These are phyloP conservation scores for Aspergillus floridensis DNA, from an alignment of 2,329 filamentous ascomycete species.

Conservation along the genomic window DNA sequence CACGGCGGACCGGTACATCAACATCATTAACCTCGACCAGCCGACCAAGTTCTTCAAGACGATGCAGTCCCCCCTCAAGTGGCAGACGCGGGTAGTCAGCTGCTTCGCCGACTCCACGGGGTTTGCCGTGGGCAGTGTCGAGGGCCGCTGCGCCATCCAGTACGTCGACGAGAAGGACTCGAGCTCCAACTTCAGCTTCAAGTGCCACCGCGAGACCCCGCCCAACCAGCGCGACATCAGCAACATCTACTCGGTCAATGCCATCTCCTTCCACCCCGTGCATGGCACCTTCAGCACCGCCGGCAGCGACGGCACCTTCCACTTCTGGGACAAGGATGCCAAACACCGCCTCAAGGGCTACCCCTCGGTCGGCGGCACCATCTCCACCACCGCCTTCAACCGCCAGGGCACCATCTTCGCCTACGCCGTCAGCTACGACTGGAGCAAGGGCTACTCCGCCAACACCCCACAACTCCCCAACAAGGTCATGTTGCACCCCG, in stretches of 20 bases:
- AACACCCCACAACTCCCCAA: slow-evolving; percentile 70
- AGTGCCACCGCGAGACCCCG: slow-evolving; percentile 87
- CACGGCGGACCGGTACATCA: slow-evolving; percentile 93
- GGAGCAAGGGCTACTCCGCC: slow-evolving; percentile 89
- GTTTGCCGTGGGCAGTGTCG: slow-evolving; percentile 93
- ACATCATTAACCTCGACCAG: slow-evolving; percentile 86
- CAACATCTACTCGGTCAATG: slow-evolving; percentile 93
- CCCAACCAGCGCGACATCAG: slow-evolving; percentile 64
- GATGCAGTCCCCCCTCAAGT: slow-evolving; percentile 92
- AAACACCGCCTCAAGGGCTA: slow-evolving; percentile 90
- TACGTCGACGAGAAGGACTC: slow-evolving; percentile 96
- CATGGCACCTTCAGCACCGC: slow-evolving; percentile 99
- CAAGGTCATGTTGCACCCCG: slow-evolving; percentile 82
- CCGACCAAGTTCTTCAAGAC: slow-evolving; percentile 94
- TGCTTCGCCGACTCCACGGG: slow-evolving; percentile 91
- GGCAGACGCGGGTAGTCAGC: slow-evolving; percentile 93
- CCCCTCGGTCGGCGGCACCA: slow-evolving; percentile 77
- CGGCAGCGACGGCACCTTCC: slow-evolving; percentile 88
- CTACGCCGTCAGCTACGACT: slow-evolving; percentile 93
- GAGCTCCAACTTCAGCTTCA: slow-evolving; percentile 95
- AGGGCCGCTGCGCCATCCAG: slow-evolving; percentile 95
- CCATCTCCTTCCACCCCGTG: slow-evolving; percentile 93
- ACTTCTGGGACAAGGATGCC: slow-evolving; percentile 77
- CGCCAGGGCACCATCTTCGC: slow-evolving; percentile 78
- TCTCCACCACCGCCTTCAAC: slow-evolving; percentile 90